Evolutionary conservation across 441 rosid genomes (phyloP).

Genomic region (Raphanus hybrid): DNA sequence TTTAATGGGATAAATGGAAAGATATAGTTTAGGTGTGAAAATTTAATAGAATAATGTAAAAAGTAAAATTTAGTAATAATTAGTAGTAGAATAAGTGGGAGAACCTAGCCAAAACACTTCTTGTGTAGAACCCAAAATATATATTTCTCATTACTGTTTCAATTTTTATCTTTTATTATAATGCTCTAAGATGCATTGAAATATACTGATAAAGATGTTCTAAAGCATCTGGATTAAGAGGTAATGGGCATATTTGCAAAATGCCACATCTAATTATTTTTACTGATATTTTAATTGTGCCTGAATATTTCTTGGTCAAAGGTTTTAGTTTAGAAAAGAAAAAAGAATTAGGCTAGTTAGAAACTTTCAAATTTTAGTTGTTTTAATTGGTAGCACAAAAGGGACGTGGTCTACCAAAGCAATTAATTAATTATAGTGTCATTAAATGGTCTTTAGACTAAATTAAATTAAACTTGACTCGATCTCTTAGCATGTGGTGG

Average conservation of each 20-base stretch:
- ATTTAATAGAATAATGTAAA: too few relatives aligned
- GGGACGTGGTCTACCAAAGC: slow-evolving; percentile 27
- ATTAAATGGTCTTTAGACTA: slow-evolving; percentile 28
- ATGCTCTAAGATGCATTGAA: too few relatives aligned
- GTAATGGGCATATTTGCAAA: slow-evolving; percentile 31
- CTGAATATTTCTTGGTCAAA: slow-evolving; percentile 32
- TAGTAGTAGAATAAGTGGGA: too few relatives aligned
- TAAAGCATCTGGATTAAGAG: too few relatives aligned
- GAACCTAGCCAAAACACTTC: too few relatives aligned
- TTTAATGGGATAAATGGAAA: too few relatives aligned
- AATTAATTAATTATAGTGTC: background rate
- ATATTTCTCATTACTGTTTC: too few relatives aligned
- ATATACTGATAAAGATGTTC: too few relatives aligned
- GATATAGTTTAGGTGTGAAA: too few relatives aligned
- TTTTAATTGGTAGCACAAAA: slow-evolving; percentile 18
- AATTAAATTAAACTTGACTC: slow-evolving; percentile 42
- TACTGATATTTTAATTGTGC: background rate
- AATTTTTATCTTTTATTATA: too few relatives aligned
- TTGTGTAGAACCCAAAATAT: too few relatives aligned
- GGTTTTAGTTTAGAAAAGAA: slow-evolving; percentile 13
- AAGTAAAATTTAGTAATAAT: too few relatives aligned
- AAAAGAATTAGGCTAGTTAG: background rate
- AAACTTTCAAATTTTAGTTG: slow-evolving; percentile 10
- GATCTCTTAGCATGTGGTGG: slow-evolving; percentile 29
- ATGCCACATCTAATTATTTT: slow-evolving; percentile 16